Evolutionary conservation across 202 grass and related monocot genomes (phyloP), one percentile per base, ranked within the genome.

Genomic region (Panicum hallii): DNA sequence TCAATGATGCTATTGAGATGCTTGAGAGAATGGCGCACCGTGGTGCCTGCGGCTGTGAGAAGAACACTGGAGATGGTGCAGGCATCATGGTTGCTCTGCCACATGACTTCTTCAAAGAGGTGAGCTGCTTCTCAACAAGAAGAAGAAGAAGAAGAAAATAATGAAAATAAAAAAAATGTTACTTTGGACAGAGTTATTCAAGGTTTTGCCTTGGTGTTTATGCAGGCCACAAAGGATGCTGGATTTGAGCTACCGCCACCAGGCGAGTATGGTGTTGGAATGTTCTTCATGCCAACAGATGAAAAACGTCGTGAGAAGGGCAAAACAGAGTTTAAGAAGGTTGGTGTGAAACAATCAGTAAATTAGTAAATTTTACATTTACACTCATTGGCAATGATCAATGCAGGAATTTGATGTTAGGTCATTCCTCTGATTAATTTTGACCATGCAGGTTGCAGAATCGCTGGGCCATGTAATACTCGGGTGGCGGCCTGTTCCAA

Each of bases 21-120:
- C 93, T 99, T 16, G 93, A 94, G 67, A 89, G 97, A 75, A 99
- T 99, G 97, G 88, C 97, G 1, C 97, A 99, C 78, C 94, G 97
- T 9, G 97, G 97, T 55, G 97, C 93, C 26, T 97, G 97, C 10
- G 97, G 97, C 67, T 97, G 93, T 42, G 97, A 99, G 86, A 88
- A 90, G 75, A 99, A 97, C 55, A 97, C 97, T 3, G 97, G 97
- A 63, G 97, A 99, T 83, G 97, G 97, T 67, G 97, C 93, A 8
- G 97, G 97, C 30, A 99, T 99, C 16, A 80, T 99, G n/a, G 97
- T 99, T 6, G 97, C 93, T 40, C 72, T 99, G 23, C 97, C 97
- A 13, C 93, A 97, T 75, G 89, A 42, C 52, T 99, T 94, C 85
- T 97, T 91, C 69, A 76, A 63, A 38, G 90, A 97, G 91, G 97